These are phyloP conservation scores for Pyrenula massariospora DNA, from an alignment of 495 filamentous ascomycete species.

Conservation along the genomic window DNA sequence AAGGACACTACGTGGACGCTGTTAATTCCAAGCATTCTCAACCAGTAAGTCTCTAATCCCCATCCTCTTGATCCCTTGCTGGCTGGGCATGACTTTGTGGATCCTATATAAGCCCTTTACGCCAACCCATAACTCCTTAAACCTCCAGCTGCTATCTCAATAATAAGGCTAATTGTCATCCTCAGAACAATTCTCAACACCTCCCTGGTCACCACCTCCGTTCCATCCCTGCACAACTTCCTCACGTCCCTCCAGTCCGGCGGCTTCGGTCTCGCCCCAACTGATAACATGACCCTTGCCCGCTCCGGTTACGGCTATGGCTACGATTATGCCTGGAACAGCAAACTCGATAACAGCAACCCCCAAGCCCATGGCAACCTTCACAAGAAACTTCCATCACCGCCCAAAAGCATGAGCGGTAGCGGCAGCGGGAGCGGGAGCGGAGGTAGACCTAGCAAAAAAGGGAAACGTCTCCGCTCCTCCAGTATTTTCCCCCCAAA, in stretches of 20 bases:
- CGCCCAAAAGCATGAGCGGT: background rate
- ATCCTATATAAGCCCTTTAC: background rate
- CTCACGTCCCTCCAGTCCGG: background rate
- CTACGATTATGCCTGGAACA: background rate
- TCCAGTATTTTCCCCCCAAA: background rate
- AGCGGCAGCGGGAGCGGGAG: background rate
- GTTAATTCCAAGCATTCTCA: background rate
- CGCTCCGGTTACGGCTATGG: background rate
- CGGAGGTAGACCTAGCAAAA: background rate
- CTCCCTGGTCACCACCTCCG: background rate
- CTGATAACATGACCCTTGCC: background rate
- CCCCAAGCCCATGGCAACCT: too few relatives aligned
- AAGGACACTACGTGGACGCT: constrained; percentile 12
- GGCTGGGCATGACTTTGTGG: too few relatives aligned
- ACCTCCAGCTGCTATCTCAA: background rate
- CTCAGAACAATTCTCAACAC: background rate
- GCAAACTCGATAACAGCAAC: background rate
- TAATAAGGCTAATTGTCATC: background rate
- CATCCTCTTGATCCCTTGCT: too few relatives aligned
- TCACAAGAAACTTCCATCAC: too few relatives aligned
- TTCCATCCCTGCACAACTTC: background rate
- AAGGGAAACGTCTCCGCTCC: background rate
- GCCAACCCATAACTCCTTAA: background rate
- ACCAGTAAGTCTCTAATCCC: background rate
- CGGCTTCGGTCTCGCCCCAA: background rate